Percentiles rank a stretch among this genome's conserved stretches.
Evolutionary conservation across 768 basidiomycete species (phyloP).

Genomic region (Tricholoma matsutake): DNA sequence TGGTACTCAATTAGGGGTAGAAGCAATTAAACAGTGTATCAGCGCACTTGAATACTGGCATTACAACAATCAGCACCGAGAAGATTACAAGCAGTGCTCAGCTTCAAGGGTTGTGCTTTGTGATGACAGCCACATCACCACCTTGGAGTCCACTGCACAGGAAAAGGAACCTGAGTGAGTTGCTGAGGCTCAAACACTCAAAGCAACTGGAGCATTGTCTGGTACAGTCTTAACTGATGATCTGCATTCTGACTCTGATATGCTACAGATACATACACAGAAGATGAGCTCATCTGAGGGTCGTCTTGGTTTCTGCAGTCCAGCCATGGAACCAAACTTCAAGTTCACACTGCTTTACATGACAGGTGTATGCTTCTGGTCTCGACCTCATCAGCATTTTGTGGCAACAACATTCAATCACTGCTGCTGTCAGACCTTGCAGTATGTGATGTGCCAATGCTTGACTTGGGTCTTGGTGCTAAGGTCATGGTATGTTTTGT

Average conservation of each 20-base stretch:
- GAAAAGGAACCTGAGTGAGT: conserved; percentile 18
- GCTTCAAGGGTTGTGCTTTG: conserved; percentile 19
- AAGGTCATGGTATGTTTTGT: conserved; percentile 17
- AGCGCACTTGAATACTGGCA: conserved; percentile 25
- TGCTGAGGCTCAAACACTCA: conserved; percentile 16
- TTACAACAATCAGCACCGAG: too few relatives aligned
- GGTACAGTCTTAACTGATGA: too few relatives aligned
- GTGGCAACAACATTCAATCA: conserved; percentile 24
- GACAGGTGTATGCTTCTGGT: conserved; percentile 30
- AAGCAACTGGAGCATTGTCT: conserved; percentile 11
- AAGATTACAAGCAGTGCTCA: conserved; percentile 8
- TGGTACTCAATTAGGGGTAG: conserved; percentile 24
- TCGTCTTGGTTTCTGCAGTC: conserved; percentile 21
- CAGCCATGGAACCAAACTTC: conserved; percentile 1
- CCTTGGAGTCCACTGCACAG: neutral
- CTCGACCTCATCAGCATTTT: conserved; percentile 24
- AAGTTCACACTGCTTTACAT: conserved; percentile 15
- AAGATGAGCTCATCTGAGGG: conserved; percentile 14
- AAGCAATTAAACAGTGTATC: conserved; percentile 25
- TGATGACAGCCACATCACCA: conserved; percentile 14
- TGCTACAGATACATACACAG: conserved; percentile 5
- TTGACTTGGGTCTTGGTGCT: conserved; percentile 14
- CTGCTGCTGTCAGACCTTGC: conserved; percentile 26
- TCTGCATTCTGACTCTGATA: conserved; percentile 5
- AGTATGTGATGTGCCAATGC: conserved; percentile 14